Evolutionary conservation across 768 basidiomycete species (phyloP).

Genomic region (Leccinum subgranulosum): DNA sequence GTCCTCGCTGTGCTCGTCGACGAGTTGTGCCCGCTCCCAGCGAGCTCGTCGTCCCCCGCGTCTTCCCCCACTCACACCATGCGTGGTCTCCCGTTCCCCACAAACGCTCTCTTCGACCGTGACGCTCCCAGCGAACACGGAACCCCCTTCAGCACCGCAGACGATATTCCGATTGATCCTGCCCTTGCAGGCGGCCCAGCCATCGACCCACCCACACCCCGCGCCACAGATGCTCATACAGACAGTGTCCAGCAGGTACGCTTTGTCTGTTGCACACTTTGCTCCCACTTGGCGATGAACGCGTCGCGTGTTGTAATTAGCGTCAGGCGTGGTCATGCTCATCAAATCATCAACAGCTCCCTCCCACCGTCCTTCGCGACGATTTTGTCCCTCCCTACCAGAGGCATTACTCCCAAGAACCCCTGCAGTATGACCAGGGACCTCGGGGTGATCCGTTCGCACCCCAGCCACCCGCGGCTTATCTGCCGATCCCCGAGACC

Average conservation of each 20-base stretch:
- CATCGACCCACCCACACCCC: slow-evolving; percentile 53
- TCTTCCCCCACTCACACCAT: slow-evolving; percentile 33
- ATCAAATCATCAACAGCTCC: slow-evolving; percentile 21
- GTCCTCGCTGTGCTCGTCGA: slow-evolving; percentile 37
- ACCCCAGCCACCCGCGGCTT: slow-evolving; percentile 54
- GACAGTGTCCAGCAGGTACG: slow-evolving; percentile 37
- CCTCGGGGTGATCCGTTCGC: slow-evolving; percentile 85
- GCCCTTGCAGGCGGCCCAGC: slow-evolving; percentile 48
- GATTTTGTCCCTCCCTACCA: slow-evolving; percentile 13
- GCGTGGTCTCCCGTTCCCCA: slow-evolving; percentile 57
- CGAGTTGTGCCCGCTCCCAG: slow-evolving; percentile 27
- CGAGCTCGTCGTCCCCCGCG: slow-evolving; percentile 15
- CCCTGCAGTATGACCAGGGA: slow-evolving; percentile 62
- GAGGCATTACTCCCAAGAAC: slow-evolving; percentile 30
- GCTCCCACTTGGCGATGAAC: slow-evolving; percentile 36
- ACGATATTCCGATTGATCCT: slow-evolving; percentile 82
- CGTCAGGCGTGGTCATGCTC: slow-evolving; percentile 23
- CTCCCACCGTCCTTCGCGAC: slow-evolving; percentile 31
- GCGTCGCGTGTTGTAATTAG: slow-evolving; percentile 68
- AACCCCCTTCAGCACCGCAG: slow-evolving; percentile 54
- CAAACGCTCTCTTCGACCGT: slow-evolving; percentile 43
- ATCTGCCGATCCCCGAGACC: slow-evolving; percentile 46
- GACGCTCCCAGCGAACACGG: slow-evolving; percentile 58
- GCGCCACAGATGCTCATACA: slow-evolving; percentile 18
- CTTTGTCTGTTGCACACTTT: slow-evolving; percentile 20